These are phyloP conservation scores for Gossypium turneri DNA, from an alignment of 345 rosid species.

Conservation along the genomic window DNA sequence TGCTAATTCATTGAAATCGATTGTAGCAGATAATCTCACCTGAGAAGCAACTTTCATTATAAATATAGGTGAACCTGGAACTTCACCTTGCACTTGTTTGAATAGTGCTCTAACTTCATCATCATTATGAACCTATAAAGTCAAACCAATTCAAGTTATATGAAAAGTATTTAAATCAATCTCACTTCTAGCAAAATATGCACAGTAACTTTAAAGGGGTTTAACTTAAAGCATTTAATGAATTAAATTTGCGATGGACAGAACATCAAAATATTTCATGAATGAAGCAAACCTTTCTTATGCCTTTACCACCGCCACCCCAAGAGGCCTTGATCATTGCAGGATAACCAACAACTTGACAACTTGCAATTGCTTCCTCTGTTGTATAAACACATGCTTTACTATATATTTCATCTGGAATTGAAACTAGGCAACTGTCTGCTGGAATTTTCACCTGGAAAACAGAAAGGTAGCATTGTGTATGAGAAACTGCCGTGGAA, in stretches of 20 bases:
- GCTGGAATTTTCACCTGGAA: conserved; percentile 80
- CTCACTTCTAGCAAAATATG: conserved; percentile 13
- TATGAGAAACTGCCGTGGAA: conserved; percentile 16
- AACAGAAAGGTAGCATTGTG: conserved; percentile 17
- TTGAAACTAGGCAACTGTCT: conserved; percentile 67
- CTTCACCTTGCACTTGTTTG: conserved; percentile 99
- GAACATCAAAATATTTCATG: background rate
- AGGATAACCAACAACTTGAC: conserved; percentile 98
- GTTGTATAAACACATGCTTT: conserved; percentile 97
- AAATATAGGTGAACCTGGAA: conserved; percentile 98
- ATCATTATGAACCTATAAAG: conserved; percentile 81
- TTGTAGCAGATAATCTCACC: conserved; percentile 42
- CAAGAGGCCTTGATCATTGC: conserved; percentile 99
- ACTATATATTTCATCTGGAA: conserved; percentile 83
- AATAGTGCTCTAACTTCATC: conserved; percentile 97
- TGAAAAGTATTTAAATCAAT: background rate
- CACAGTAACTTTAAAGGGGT: background rate
- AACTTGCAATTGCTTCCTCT: conserved; percentile 96
- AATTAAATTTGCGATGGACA: background rate
- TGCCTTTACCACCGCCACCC: conserved; percentile 99
- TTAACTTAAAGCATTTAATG: background rate
- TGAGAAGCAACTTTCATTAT: conserved; percentile 99
- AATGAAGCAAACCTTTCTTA: conserved; percentile 76
- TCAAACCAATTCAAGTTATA: conserved; percentile 2
- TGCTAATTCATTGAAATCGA: conserved; percentile 22